A percentile compares a stretch with the other conserved stretches of the same genome.
Evolutionary conservation across 192 early-diverging fungal genomes (phyloP).

Genomic region (Linnemannia schmuckeri): DNA sequence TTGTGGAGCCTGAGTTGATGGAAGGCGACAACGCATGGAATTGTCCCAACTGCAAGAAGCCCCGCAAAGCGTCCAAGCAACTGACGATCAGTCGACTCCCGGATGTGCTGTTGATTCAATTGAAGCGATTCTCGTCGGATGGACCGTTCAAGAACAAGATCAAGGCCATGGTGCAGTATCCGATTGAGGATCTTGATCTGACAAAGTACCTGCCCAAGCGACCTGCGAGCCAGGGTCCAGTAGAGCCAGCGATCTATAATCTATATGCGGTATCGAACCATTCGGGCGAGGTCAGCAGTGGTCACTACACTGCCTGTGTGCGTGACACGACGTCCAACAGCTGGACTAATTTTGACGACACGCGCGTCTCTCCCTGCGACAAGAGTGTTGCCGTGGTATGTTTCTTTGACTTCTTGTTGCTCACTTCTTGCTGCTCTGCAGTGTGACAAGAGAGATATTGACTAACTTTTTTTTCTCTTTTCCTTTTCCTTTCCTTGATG

Average conservation of each 20-base stretch:
- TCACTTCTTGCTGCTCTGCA: neutral
- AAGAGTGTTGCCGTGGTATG: conserved; percentile 69
- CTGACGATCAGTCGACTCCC: conserved; percentile 86
- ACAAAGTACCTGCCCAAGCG: conserved; percentile 61
- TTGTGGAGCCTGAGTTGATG: conserved; percentile 86
- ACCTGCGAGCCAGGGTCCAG: neutral
- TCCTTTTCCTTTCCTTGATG: neutral
- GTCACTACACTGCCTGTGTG: conserved; percentile 85
- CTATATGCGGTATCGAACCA: conserved; percentile 90
- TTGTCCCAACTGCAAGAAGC: conserved; percentile 86
- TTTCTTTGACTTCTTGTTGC: neutral
- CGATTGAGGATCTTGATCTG: conserved; percentile 75
- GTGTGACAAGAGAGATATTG: neutral
- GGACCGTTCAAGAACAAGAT: conserved; percentile 96
- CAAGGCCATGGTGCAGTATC: conserved; percentile 89
- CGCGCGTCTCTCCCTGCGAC: conserved; percentile 72
- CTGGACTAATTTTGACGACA: conserved; percentile 93
- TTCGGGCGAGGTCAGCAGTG: conserved; percentile 79
- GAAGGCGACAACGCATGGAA: conserved; percentile 94
- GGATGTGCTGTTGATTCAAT: conserved; percentile 89
- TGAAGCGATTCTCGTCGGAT: conserved; percentile 94
- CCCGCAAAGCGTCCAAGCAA: conserved; percentile 80
- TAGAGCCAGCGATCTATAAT: conserved; percentile 70
- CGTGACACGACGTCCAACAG: conserved; percentile 68
- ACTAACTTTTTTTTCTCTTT: neutral